Percentiles rank a stretch among this genome's conserved stretches.
phyloP scores from a whole-genome alignment of 2,329 filamentous ascomycete genomes.

The Beauveria varroae region DNA sequence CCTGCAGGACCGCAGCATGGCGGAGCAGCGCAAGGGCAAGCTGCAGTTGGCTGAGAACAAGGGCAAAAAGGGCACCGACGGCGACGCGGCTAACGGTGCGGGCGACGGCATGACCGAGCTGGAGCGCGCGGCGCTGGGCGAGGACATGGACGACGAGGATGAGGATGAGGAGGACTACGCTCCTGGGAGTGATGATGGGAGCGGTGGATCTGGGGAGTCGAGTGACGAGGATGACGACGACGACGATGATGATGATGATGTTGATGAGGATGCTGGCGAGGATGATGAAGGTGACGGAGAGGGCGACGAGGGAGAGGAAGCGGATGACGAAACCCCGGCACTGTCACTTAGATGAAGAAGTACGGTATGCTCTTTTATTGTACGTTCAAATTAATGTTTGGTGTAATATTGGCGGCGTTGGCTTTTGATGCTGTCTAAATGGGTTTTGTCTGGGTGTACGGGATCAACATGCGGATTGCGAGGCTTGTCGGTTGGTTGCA shows the following conservation, averaged over 20 bases:
- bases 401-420: neutral
- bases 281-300: slow-evolving; percentile 28
- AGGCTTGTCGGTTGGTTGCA: too few species aligned
- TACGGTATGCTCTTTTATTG: neutral
- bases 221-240: slow-evolving; percentile 47
- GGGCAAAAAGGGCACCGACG: slow-evolving; percentile 37
- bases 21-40: slow-evolving; percentile 59
- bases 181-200: slow-evolving; percentile 53
- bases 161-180: slow-evolving; percentile 60
- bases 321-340: slow-evolving; percentile 14
- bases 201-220: slow-evolving; percentile 46
- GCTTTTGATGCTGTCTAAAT: neutral
- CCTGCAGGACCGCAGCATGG: slow-evolving; percentile 61
- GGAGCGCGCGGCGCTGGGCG: slow-evolving; percentile 41
- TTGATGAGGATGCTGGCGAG: slow-evolving; percentile 31
- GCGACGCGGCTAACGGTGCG: slow-evolving; percentile 23
- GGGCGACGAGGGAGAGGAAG: slow-evolving; percentile 20
- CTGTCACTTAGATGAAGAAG: slow-evolving; percentile 6
- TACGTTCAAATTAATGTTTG: neutral
- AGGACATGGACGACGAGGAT: slow-evolving; percentile 52
- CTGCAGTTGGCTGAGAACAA: slow-evolving; percentile 53
- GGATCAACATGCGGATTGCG: neutral
- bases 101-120: slow-evolving; percentile 39
- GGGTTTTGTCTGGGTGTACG: neutral
- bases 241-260: slow-evolving; percentile 37